Conservation (phyloP, 345 rosid species). For the Adansonia digitata region DNA sequence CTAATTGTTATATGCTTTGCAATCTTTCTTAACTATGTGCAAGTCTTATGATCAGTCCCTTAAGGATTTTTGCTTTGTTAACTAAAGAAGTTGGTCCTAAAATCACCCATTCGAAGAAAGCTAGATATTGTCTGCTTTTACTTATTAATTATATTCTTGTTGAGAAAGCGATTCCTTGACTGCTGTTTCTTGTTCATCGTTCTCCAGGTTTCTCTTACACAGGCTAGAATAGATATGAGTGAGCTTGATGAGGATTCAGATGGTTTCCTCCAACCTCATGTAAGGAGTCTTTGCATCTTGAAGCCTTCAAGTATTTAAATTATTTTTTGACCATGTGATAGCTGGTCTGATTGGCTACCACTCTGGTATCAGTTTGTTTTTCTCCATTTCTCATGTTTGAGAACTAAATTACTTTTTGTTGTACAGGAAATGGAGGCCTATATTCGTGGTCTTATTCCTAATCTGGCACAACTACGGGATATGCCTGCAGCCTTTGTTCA, state of each 20-base stretch:
- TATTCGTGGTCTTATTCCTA: constrained; percentile 92
- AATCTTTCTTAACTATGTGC: background rate
- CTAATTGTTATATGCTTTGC: background rate
- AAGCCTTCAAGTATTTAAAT: constrained; percentile 1
- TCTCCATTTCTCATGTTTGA: background rate
- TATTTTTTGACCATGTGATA: background rate
- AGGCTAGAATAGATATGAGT: constrained; percentile 99
- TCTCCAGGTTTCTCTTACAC: constrained; percentile 93
- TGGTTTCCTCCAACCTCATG: constrained; percentile 92
- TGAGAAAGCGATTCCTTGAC: constrained; percentile 1
- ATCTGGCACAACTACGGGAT: constrained; percentile 89
- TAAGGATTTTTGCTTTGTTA: background rate
- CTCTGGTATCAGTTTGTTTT: background rate
- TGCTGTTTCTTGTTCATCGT: constrained; percentile 14
- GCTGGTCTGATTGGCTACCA: background rate
- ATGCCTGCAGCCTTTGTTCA: constrained; percentile 81
- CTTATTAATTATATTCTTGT: background rate
- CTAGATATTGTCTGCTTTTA: background rate
- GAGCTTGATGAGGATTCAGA: constrained; percentile 99
- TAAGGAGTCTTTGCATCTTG: constrained; percentile 24
- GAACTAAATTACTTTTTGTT: constrained; percentile 17
- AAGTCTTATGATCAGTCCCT: background rate
- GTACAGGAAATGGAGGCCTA: constrained; percentile 94
- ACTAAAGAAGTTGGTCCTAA: background rate
- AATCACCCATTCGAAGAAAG: background rate